phyloP scores from a whole-genome alignment of 257 asterid genomes.

The Primulina eburnea region DNA sequence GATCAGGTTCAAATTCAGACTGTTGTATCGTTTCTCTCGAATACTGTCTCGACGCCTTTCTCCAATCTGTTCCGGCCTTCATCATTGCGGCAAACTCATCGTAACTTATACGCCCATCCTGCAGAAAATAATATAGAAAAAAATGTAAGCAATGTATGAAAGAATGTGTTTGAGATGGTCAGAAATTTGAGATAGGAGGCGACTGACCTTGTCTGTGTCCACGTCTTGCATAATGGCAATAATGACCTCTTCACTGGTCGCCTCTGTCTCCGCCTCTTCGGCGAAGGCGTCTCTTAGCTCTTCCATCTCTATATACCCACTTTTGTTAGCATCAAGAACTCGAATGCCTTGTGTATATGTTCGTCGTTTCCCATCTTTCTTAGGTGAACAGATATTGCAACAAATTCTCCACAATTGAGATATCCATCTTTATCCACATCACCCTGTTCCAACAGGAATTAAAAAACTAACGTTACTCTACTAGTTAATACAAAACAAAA shows the following conservation, averaged over 20 bases:
- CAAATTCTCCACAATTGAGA: constrained; percentile 57
- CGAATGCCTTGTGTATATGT: constrained; percentile 56
- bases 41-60: constrained; percentile 64
- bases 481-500: background rate
- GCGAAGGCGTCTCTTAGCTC: constrained; percentile 57
- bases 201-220: constrained; percentile 62
- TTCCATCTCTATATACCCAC: constrained; percentile 63
- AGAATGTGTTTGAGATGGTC: background rate
- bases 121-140: constrained; percentile 16
- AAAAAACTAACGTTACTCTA: background rate
- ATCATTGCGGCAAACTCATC: constrained; percentile 62
- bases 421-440: constrained; percentile 62
- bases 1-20: constrained; percentile 53
- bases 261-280: constrained; percentile 48
- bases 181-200: background rate
- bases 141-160: background rate
- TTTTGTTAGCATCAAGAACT: constrained; percentile 51
- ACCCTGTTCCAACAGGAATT: constrained; percentile 35
- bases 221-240: constrained; percentile 67
- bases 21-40: constrained; percentile 64
- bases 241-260: constrained; percentile 56
- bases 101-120: constrained; percentile 71
- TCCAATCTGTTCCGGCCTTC: constrained; percentile 74
- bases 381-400: constrained; percentile 62
- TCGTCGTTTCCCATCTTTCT: constrained; percentile 65